These are phyloP conservation scores for Erythrophleum ivorense DNA, from an alignment of 331 rosid species.

Conservation along the genomic window DNA sequence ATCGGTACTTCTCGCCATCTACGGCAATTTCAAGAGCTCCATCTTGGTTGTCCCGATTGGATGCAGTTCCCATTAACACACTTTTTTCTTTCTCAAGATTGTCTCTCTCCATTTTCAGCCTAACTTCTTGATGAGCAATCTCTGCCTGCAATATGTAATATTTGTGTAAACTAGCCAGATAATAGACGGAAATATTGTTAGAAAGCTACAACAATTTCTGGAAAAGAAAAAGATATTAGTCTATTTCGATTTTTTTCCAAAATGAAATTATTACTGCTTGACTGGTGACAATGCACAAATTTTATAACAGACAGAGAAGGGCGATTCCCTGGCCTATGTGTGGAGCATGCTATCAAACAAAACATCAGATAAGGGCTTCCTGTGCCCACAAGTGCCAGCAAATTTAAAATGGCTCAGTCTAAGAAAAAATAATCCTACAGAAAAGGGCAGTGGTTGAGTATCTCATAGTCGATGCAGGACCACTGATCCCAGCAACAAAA, in stretches of 20 bases:
- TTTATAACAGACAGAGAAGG: background rate
- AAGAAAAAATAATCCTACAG: background rate
- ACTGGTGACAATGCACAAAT: background rate
- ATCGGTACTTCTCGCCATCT: slow-evolving; percentile 11
- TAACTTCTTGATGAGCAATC: slow-evolving; percentile 90
- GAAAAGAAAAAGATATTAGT: background rate
- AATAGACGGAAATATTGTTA: slow-evolving; percentile 5
- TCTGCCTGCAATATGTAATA: slow-evolving; percentile 66
- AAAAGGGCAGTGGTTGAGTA: background rate
- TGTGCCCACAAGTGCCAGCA: background rate
- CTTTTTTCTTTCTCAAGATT: slow-evolving; percentile 98
- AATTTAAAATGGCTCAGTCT: background rate
- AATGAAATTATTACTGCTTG: background rate
- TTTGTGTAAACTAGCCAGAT: slow-evolving; percentile 4
- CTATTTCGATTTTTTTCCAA: background rate
- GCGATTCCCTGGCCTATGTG: background rate
- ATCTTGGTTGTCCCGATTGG: slow-evolving; percentile 82
- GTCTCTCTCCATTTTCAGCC: slow-evolving; percentile 95
- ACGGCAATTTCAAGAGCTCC: slow-evolving; percentile 29
- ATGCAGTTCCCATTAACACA: slow-evolving; percentile 98
- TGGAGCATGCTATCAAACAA: background rate
- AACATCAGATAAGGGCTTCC: background rate
- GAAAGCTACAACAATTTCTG: background rate
- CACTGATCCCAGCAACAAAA: slow-evolving; percentile 7
- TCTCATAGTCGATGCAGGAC: background rate